A percentile compares a stretch with the other conserved stretches of the same genome.
Evolutionary conservation across 2,329 filamentous ascomycete species (phyloP).

Genomic region (Thielaviopsis ethacetica): DNA sequence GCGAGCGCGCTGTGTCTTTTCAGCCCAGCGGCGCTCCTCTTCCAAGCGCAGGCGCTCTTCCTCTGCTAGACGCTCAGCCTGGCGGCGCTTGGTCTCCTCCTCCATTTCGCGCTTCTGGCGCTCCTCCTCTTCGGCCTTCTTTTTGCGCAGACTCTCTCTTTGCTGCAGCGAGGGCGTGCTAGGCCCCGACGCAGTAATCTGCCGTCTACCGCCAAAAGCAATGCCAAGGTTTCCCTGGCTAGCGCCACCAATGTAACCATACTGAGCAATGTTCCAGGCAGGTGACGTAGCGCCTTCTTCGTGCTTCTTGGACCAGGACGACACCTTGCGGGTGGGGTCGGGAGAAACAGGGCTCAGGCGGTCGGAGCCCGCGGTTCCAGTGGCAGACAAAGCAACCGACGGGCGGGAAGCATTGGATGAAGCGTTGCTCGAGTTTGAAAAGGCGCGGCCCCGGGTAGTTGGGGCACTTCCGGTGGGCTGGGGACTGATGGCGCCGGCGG

Average conservation of each 20-base stretch:
- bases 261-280: conserved; percentile 97
- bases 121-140: conserved; percentile 42
- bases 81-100: conserved; percentile 31
- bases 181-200: conserved; percentile 76
- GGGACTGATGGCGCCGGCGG: conserved; percentile 44
- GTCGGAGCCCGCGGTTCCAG: conserved; percentile 37
- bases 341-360: conserved; percentile 38
- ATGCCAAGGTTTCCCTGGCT: conserved; percentile 93
- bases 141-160: conserved; percentile 54
- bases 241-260: conserved; percentile 94
- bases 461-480: conserved; percentile 38
- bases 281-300: conserved; percentile 70
- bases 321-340: conserved; percentile 34
- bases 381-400: conserved; percentile 29
- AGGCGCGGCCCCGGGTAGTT: conserved; percentile 31
- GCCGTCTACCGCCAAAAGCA: conserved; percentile 74
- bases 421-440: conserved; percentile 41
- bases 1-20: conserved; percentile 42
- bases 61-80: conserved; percentile 34
- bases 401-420: conserved; percentile 32
- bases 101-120: conserved; percentile 37
- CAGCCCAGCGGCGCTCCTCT: conserved; percentile 52
- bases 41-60: conserved; percentile 44
- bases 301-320: conserved; percentile 74
- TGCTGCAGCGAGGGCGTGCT: conserved; percentile 66